Percentiles rank a stretch among this genome's conserved stretches.
These are phyloP conservation scores for Penicillium sp. DNA, from an alignment of 2,329 filamentous ascomycete species.

Conservation along the genomic window DNA sequence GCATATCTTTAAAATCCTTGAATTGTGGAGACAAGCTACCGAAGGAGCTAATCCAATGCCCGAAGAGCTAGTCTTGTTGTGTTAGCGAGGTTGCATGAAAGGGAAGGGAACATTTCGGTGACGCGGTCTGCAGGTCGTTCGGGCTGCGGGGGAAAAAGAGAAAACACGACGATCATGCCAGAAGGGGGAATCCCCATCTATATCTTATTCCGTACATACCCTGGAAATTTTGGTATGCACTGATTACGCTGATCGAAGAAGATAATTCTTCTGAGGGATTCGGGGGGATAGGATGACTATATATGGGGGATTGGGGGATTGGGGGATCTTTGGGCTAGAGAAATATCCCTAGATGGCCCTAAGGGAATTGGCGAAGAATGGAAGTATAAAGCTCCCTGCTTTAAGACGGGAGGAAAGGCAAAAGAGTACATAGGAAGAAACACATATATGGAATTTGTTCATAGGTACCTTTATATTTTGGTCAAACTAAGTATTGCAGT, in stretches of 20 bases:
- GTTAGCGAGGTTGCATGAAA: constrained; percentile 19
- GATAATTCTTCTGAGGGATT: neutral
- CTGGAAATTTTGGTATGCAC: constrained; percentile 10
- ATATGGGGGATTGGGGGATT: constrained; percentile 1
- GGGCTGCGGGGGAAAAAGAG: constrained; percentile 9
- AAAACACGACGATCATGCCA: constrained; percentile 25
- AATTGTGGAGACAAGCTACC: constrained; percentile 5
- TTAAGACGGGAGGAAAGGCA: neutral
- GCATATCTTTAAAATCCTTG: constrained; percentile 11
- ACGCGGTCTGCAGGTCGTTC: constrained; percentile 20
- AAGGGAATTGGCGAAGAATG: constrained; percentile 5
- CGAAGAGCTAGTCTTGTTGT: neutral
- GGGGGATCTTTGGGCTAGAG: constrained; percentile 3
- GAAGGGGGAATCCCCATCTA: constrained; percentile 11
- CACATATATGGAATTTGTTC: neutral
- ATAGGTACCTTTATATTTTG: neutral
- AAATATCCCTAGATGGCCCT: constrained; percentile 8
- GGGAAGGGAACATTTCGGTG: constrained; percentile 17
- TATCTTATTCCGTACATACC: constrained; percentile 15
- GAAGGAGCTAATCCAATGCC: neutral
- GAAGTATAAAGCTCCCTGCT: constrained; percentile 2
- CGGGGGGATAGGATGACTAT: neutral
- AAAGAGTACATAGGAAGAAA: neutral
- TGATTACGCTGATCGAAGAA: constrained; percentile 1
- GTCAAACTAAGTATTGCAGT: neutral